phyloP scores from a whole-genome alignment of 192 early-diverging fungal species.

The Entophlyctis helioformis region DNA sequence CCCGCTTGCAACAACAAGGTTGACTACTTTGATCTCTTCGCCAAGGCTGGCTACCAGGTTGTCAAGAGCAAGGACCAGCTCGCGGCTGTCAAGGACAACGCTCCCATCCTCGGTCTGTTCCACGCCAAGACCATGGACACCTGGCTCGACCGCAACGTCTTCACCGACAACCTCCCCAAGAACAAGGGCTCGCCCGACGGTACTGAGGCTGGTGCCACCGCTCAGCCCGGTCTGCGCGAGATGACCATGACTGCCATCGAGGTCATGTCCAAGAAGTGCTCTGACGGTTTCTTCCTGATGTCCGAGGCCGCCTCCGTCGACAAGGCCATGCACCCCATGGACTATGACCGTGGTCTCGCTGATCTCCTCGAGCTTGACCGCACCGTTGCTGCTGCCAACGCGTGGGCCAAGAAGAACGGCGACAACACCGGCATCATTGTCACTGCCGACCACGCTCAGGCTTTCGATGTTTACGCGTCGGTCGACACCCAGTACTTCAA shows the following conservation, averaged over 20 bases:
- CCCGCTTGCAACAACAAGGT: conserved; percentile 24
- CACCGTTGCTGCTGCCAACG: no score
- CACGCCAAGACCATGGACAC: conserved; percentile 42
- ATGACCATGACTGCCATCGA: conserved; percentile 52
- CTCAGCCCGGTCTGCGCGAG: conserved; percentile 44
- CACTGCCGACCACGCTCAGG: conserved; percentile 54
- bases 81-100: conserved; percentile 31
- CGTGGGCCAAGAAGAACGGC: conserved; percentile 37
- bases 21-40: conserved; percentile 38
- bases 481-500: conserved; percentile 46
- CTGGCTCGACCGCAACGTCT: conserved; percentile 52
- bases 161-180: conserved; percentile 30
- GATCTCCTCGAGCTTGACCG: conserved; percentile 53
- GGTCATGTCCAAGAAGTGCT: conserved; percentile 41
- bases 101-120: conserved; percentile 54
- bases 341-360: conserved; percentile 51
- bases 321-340: conserved; percentile 48
- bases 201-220: conserved; percentile 27
- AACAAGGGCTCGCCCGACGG: conserved; percentile 23
- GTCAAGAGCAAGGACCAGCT: conserved; percentile 33
- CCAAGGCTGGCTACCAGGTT: conserved; percentile 42
- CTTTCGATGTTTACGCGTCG: conserved; percentile 51
- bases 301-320: conserved; percentile 53
- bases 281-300: conserved; percentile 55
- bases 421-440: conserved; percentile 50